phyloP scores from a whole-genome alignment of 1,284 basidiomycete genomes.

The Puccinia coronata region DNA sequence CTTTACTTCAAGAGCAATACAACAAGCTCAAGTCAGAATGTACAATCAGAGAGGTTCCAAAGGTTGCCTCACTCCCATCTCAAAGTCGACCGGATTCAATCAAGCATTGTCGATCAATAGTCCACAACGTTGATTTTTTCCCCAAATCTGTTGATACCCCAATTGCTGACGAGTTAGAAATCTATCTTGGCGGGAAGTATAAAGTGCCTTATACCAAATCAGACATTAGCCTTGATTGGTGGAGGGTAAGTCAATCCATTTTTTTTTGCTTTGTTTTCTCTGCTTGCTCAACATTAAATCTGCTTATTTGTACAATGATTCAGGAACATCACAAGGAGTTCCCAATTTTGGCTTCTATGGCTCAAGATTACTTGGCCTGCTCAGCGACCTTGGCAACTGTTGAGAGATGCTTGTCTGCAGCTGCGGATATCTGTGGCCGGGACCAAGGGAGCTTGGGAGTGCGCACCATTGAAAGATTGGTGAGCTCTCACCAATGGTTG shows the following conservation, averaged over 20 bases:
- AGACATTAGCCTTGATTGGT: not conserved
- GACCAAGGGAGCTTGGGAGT: not conserved
- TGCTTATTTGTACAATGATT: too few species aligned
- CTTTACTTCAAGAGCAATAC: too few species aligned
- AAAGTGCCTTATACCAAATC: not conserved
- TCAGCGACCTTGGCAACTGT: too few species aligned
- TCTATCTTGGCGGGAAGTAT: not conserved
- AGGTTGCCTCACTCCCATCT: too few species aligned
- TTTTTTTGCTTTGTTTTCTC: not conserved
- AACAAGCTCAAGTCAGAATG: too few species aligned
- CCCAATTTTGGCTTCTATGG: not conserved
- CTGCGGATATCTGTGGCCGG: constrained; percentile 1
- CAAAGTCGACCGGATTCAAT: too few species aligned
- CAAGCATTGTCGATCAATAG: not conserved
- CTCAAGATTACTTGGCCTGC: not conserved
- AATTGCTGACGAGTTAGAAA: not conserved
- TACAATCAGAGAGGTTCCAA: too few species aligned
- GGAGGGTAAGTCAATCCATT: not conserved
- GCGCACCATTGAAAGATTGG: not conserved
- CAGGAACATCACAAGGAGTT: not conserved
- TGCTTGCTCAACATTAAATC: not conserved
- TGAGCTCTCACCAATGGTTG: too few species aligned
- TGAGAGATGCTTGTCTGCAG: constrained; percentile 13
- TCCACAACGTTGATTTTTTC: not conserved
- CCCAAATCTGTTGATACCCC: not conserved